phyloP scores from a whole-genome alignment of 1,284 basidiomycete genomes.

The Cryptococcus deneoformans region DNA sequence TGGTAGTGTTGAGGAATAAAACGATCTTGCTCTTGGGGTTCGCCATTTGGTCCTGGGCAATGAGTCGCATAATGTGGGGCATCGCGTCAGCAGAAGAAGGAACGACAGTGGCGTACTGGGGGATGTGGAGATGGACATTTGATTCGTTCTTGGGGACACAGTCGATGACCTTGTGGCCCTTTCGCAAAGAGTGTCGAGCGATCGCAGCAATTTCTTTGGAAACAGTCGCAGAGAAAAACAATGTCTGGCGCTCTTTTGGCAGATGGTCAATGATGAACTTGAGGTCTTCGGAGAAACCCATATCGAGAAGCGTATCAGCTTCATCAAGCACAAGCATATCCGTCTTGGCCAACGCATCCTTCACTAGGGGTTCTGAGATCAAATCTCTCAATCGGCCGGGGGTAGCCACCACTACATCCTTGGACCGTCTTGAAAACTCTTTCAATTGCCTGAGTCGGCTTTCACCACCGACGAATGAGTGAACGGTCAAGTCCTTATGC shows the following conservation, averaged over 20 bases:
- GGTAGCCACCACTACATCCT: conserved; percentile 89
- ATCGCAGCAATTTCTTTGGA: conserved; percentile 53
- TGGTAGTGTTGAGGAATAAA: conserved; percentile 87
- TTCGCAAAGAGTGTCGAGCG: conserved; percentile 57
- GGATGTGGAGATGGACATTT: conserved; percentile 72
- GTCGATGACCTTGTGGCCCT: conserved; percentile 61
- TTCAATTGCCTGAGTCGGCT: conserved; percentile 65
- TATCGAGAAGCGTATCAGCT: conserved; percentile 91
- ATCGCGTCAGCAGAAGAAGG: conserved; percentile 67
- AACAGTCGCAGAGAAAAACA: conserved; percentile 90
- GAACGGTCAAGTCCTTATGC: conserved; percentile 66
- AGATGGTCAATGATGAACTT: conserved; percentile 68
- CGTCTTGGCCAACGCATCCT: conserved; percentile 57
- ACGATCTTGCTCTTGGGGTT: conserved; percentile 75
- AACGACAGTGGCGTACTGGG: conserved; percentile 79
- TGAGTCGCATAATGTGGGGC: conserved; percentile 71
- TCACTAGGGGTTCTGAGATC: conserved; percentile 62
- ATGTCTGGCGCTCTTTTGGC: conserved; percentile 78
- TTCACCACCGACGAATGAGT: conserved; percentile 77
- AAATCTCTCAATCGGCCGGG: conserved; percentile 87
- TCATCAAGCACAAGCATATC: conserved; percentile 84
- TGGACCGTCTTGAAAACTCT: conserved; percentile 62
- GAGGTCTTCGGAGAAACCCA: conserved; percentile 93
- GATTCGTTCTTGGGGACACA: conserved; percentile 58
- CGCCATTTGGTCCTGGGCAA: conserved; percentile 84